phyloP scores from a whole-genome alignment of 306 rosid genomes.

The Ceratonia siliqua region DNA sequence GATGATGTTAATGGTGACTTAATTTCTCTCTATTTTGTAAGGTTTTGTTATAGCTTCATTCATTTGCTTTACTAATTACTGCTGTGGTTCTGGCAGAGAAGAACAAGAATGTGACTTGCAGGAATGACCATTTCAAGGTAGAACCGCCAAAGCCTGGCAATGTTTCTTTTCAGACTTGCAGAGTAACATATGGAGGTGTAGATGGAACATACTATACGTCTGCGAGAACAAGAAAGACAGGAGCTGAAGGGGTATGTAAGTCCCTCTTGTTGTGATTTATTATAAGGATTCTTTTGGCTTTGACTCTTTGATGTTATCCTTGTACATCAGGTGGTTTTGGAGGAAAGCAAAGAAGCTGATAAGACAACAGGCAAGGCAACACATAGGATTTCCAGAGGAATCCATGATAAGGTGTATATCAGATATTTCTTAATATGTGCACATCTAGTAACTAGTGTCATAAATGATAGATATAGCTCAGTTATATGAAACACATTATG shows the following conservation, averaged over 20 bases:
- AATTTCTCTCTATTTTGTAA: not conserved
- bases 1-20: constrained; percentile 58
- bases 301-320: constrained; percentile 8
- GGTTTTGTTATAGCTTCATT: not conserved
- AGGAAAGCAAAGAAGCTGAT: constrained; percentile 90
- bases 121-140: constrained; percentile 34
- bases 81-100: constrained; percentile 36
- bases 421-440: no score
- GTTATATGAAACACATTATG: not conserved
- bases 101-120: constrained; percentile 31
- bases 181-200: constrained; percentile 84
- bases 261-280: not conserved
- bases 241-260: constrained; percentile 68
- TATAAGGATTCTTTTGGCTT: not conserved
- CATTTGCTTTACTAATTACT: constrained; percentile 1
- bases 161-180: constrained; percentile 50
- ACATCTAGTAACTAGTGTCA: no score
- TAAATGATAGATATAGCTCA: not conserved
- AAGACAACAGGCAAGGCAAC: constrained; percentile 70
- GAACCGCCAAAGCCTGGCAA: constrained; percentile 38
- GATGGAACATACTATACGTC: constrained; percentile 87
- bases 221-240: constrained; percentile 57
- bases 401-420: constrained; percentile 74
- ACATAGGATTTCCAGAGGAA: constrained; percentile 80
- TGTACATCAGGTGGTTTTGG: constrained; percentile 56